Evolutionary conservation across 257 asterid species (phyloP), one percentile per base, ranked within the genome.

Genomic region (Rauvolfia tetraphylla): DNA sequence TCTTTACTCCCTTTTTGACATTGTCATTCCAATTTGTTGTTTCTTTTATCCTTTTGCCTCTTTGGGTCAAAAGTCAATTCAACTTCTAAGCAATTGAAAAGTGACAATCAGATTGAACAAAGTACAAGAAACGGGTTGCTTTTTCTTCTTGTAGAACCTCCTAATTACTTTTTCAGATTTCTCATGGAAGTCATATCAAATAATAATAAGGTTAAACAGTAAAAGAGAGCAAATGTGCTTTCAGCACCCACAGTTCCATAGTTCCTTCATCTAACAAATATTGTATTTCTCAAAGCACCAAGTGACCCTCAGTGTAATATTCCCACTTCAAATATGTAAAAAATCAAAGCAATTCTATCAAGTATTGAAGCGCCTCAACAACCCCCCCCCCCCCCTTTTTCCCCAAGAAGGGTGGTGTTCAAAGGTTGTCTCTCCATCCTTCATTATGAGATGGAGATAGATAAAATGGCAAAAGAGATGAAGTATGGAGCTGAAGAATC

Each of bases 31-130:
- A 65, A 7, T 66, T 22, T 20, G 70, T 15, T 65, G 46, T 18
- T 65, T 18, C 11, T 63, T 66, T 66, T 22, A 0, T 33, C 5
- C 7, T 17, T 33, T 14, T 29, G 22, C 39, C 18, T 25, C 23
- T 34, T 65, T 20, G 7, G 29, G 48, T 66, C 49, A 66, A 38
- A 66, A 66, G 49, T 66, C 71, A 66, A 66, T 38, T 36, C 76
- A 54, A 53, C 34, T n/a, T 72, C 67, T 67, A 72, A 72, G 66
- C 51, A 72, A 56, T 72, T 53, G n/a, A 6, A 42, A 72, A 72
- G 51, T 53, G 20, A 54, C 31, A 72, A 34, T 49, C 54, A 46
- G 42, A 71, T 34, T 48, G 46, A 72, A 48, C 65, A 49, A 72
- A 71, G 61, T 51, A 72, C 62, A 72, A 49, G 18, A 51, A 72